Evolutionary conservation across 495 filamentous ascomycete genomes (phyloP).

Genomic region (Aspergillus incahuasiensis): DNA sequence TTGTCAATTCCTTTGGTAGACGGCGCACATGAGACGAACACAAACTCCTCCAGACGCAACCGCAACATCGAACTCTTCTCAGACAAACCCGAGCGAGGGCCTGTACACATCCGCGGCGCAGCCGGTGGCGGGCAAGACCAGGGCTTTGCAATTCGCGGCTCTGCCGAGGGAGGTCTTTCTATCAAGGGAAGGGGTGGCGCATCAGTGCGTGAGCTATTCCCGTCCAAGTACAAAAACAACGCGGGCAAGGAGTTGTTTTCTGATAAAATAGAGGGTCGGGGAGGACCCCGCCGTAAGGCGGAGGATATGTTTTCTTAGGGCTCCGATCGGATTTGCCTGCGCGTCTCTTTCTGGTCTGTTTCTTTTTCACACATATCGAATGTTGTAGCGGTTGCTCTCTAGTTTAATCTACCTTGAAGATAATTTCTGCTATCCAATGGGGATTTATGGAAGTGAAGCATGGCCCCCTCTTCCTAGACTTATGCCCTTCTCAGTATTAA

Average conservation of each 20-base stretch:
- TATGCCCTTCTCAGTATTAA: not conserved
- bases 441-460: not conserved
- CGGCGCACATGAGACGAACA: constrained; percentile 29
- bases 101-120: constrained; percentile 55
- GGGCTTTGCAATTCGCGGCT: constrained; percentile 65
- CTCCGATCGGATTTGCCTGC: not conserved
- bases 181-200: constrained; percentile 42
- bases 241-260: constrained; percentile 68
- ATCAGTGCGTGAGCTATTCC: constrained; percentile 67
- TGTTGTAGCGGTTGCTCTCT: not conserved
- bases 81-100: constrained; percentile 32
- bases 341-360: not conserved
- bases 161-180: constrained; percentile 36
- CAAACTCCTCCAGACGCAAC: constrained; percentile 20
- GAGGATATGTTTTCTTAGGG: constrained; percentile 49
- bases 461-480: not conserved
- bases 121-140: constrained; percentile 48
- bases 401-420: not conserved
- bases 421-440: not conserved
- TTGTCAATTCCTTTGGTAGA: constrained; percentile 52
- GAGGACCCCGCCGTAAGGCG: constrained; percentile 43
- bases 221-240: constrained; percentile 58
- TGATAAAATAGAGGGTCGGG: constrained; percentile 47
- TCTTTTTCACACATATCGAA: not conserved
- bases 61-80: constrained; percentile 38